A percentile compares a stretch with the other conserved stretches of the same genome.
Conservation (phyloP, 208 protist genomes). For the Wallacemonas collosoma region DNA sequence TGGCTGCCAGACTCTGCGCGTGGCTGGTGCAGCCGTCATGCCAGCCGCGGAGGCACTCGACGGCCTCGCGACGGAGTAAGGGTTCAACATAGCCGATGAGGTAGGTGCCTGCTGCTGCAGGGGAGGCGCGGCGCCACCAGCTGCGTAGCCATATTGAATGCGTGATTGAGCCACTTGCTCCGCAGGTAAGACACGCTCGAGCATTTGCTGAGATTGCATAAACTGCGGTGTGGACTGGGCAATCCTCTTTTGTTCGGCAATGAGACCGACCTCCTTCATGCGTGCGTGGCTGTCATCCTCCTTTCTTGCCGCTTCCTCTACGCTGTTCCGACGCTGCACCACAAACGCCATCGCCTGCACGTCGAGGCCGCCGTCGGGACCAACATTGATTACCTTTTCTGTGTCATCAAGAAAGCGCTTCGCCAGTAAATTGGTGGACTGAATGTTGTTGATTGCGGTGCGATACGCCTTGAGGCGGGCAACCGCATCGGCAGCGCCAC, state of each 20-base stretch:
- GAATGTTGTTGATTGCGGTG: conserved; percentile 5
- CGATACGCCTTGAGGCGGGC: conserved; percentile 4
- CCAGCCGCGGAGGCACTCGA: not conserved
- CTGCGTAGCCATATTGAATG: not conserved
- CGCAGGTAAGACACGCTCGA: conserved; percentile 1
- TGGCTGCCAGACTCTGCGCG: not conserved
- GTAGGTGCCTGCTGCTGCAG: not conserved
- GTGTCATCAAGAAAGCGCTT: not conserved
- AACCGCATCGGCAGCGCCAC: conserved; percentile 4
- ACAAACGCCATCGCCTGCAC: conserved; percentile 13
- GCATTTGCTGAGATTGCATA: not conserved
- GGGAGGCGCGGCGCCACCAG: not conserved
- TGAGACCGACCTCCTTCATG: conserved; percentile 2
- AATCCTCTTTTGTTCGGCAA: conserved; percentile 1
- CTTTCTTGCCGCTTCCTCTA: not conserved
- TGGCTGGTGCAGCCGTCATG: not conserved
- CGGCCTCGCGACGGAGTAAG: not conserved
- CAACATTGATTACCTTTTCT: conserved; percentile 5
- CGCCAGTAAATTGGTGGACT: conserved; percentile 1
- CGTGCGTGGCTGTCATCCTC: not conserved
- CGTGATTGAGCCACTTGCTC: conserved; percentile 7
- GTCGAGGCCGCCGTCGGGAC: conserved; percentile 8
- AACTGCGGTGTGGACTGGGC: not conserved
- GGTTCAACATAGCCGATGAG: conserved; percentile 5
- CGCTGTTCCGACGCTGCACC: not conserved